Conservation (phyloP, 169 alveolate genomes). For the Perkinsus marinus region DNA sequence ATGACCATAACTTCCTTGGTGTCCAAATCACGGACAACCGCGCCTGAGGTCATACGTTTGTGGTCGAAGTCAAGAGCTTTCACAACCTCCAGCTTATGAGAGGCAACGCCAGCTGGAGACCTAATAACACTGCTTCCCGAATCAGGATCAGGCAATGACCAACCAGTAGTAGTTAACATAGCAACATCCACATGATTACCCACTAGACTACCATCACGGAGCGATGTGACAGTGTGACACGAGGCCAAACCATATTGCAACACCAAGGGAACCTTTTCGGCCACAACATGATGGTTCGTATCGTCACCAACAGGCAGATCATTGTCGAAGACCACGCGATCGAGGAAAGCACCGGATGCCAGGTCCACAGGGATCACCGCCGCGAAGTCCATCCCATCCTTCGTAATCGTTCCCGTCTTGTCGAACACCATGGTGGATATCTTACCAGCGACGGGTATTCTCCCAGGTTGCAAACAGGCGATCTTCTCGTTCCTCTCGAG, state of each 20-base stretch:
- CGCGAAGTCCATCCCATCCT: neutral
- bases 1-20: neutral
- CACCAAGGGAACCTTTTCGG: neutral
- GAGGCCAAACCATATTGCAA: neutral
- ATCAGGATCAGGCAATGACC: neutral
- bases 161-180: neutral
- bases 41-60: neutral
- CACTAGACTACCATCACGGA: neutral
- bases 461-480: neutral
- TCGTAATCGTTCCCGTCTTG: constrained; percentile 1
- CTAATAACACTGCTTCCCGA: neutral
- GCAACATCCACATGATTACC: neutral
- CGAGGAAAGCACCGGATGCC: neutral
- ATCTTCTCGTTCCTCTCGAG: neutral
- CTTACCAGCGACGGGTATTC: constrained; percentile 3
- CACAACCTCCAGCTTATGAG: neutral
- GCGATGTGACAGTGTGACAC: neutral
- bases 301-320: neutral
- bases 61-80: neutral
- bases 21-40: neutral
- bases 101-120: neutral
- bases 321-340: neutral
- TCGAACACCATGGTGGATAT: neutral
- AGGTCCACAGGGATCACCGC: neutral
- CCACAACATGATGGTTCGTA: neutral